Percentiles rank a stretch among this genome's conserved stretches.
phyloP scores from a whole-genome alignment of 1,139 yeast genomes.

The Yamadazyma triangularis region DNA sequence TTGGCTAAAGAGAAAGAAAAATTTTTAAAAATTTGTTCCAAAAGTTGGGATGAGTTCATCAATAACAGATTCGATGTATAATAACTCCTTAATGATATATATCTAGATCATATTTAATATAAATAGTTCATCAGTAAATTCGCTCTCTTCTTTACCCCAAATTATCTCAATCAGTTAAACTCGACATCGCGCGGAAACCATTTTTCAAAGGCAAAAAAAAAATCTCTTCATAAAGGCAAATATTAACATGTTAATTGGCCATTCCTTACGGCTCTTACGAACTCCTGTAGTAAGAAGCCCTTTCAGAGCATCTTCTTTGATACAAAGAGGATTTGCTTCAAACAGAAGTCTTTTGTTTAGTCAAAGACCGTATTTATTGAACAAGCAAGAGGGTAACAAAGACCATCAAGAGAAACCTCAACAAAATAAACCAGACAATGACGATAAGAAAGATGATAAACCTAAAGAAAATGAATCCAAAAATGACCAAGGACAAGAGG shows the following conservation, averaged over 20 bases:
- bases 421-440: conserved; percentile 4
- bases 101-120: no score
- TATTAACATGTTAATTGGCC: not conserved
- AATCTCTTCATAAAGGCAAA: not conserved
- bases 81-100: no score
- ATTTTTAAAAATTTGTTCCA: conserved; percentile 49
- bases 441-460: conserved; percentile 9
- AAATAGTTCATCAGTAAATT: no score
- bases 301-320: not conserved
- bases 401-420: conserved; percentile 5
- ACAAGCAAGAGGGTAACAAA: no score
- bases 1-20: conserved; percentile 32
- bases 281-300: not conserved
- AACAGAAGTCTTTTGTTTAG: not conserved
- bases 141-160: no score
- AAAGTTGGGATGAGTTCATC: conserved; percentile 50
- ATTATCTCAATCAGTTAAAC: no score
- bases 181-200: no score
- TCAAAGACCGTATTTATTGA: conserved; percentile 2
- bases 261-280: not conserved
- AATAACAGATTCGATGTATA: conserved; percentile 7
- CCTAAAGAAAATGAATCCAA: conserved; percentile 9
- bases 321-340: not conserved
- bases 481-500: conserved; percentile 10
- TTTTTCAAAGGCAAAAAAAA: not conserved